These are phyloP conservation scores for Backusella parvicylindrica DNA, from an alignment of 192 early-diverging fungal species.

Conservation along the genomic window DNA sequence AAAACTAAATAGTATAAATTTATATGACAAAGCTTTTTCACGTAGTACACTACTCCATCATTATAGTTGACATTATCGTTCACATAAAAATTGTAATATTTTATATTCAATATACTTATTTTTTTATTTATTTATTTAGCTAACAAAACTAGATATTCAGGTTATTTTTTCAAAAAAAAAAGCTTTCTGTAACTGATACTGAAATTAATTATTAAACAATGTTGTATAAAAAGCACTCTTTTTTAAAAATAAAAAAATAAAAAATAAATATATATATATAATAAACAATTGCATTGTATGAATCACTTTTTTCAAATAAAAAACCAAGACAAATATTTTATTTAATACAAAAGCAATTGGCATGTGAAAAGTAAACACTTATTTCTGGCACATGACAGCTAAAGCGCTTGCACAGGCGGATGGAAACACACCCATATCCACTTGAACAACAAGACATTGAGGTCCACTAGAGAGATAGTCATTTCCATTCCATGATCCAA, in stretches of 20 bases:
- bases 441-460: not conserved
- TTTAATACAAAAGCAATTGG: not conserved
- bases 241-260: not conserved
- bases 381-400: not conserved
- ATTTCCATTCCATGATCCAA: conserved; percentile 18
- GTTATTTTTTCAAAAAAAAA: not conserved
- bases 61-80: no score
- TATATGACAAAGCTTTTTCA: not conserved
- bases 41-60: not conserved
- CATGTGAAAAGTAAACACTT: not conserved
- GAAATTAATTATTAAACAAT: no score
- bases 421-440: conserved; percentile 1
- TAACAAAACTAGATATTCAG: no score
- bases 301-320: not conserved
- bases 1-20: not conserved
- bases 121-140: no score
- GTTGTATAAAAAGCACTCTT: no score
- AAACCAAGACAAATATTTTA: not conserved
- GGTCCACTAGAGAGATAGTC: not conserved
- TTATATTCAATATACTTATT: no score
- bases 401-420: not conserved
- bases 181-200: no score
- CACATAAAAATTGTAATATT: no score
- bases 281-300: not conserved
- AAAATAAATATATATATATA: no score